A percentile compares a stretch with the other conserved stretches of the same genome.
Conservation (phyloP, 2,329 filamentous ascomycete genomes). For the Clonostachys sp. region DNA sequence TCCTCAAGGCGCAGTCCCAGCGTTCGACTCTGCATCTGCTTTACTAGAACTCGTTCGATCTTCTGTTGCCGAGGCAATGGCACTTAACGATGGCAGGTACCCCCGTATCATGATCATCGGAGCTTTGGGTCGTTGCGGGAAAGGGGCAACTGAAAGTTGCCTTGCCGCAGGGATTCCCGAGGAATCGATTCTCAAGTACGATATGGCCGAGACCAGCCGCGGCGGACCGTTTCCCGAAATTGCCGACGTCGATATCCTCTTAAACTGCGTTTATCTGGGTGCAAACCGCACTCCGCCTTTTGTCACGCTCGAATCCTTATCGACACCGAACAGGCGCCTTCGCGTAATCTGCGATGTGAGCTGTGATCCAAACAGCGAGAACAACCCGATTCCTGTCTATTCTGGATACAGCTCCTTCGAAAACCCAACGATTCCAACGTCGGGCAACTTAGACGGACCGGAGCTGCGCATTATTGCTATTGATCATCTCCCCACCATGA, state of each 20-base stretch:
- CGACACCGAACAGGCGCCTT: conserved; percentile 59
- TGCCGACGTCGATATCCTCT: conserved; percentile 63
- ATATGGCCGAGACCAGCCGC: conserved; percentile 70
- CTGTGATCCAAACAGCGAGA: conserved; percentile 65
- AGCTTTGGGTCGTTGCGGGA: conserved; percentile 74
- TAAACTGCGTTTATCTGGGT: conserved; percentile 83
- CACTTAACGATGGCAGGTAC: conserved; percentile 51
- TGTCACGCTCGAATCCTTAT: conserved; percentile 59
- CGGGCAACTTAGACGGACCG: conserved; percentile 33
- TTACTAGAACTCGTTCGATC: neutral
- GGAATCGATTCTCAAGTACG: conserved; percentile 53
- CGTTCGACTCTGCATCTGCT: neutral
- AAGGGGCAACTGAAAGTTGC: conserved; percentile 50
- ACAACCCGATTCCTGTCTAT: conserved; percentile 72
- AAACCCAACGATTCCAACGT: conserved; percentile 65
- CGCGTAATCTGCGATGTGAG: conserved; percentile 74
- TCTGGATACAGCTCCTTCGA: conserved; percentile 75
- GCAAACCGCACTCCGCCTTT: conserved; percentile 63
- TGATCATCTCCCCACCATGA: conserved; percentile 73
- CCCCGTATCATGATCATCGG: conserved; percentile 75
- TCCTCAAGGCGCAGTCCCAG: neutral
- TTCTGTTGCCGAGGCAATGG: neutral
- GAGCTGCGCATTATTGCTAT: conserved; percentile 76
- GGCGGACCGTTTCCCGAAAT: conserved; percentile 76
- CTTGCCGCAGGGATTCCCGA: neutral